Conservation (phyloP, 768 basidiomycete genomes). For the Cyclocybe aegerita region DNA sequence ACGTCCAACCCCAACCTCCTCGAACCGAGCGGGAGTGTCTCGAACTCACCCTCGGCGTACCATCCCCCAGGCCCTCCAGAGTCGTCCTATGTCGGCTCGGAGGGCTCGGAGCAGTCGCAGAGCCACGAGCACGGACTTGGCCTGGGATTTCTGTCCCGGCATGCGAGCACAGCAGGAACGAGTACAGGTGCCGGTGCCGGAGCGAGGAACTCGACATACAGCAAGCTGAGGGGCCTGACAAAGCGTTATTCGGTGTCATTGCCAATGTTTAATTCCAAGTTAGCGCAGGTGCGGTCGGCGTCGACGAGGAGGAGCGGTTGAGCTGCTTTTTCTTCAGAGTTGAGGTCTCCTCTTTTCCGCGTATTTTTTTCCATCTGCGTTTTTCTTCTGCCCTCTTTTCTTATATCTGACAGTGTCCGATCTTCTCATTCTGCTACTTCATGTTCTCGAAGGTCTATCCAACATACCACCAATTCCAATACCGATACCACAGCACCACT, state of each 20-base stretch:
- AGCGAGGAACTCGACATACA: slow-evolving; percentile 28
- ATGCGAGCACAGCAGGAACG: background rate
- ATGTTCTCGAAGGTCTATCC: slow-evolving; percentile 2
- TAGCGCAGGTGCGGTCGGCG: slow-evolving; percentile 7
- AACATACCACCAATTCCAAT: background rate
- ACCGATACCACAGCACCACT: background rate
- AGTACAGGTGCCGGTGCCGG: background rate
- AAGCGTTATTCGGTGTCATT: slow-evolving; percentile 51
- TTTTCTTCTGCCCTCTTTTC: background rate
- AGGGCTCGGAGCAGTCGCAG: background rate
- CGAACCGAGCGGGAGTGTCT: too few relatives aligned
- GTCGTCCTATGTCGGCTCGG: background rate
- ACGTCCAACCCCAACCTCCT: too few relatives aligned
- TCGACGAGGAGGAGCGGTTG: slow-evolving; percentile 13
- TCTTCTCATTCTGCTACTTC: background rate
- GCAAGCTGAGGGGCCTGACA: slow-evolving; percentile 41
- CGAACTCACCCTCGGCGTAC: background rate
- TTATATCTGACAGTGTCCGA: slow-evolving; percentile 2
- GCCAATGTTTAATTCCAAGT: slow-evolving; percentile 32
- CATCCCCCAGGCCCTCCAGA: background rate
- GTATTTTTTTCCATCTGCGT: background rate
- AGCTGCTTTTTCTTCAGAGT: slow-evolving; percentile 5
- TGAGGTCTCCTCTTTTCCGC: slow-evolving; percentile 1
- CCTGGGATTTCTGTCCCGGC: too few relatives aligned
- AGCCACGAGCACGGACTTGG: too few relatives aligned